These are phyloP conservation scores for Nitzschia palea DNA, from an alignment of 108 stramenopile genomes.

Conservation along the genomic window DNA sequence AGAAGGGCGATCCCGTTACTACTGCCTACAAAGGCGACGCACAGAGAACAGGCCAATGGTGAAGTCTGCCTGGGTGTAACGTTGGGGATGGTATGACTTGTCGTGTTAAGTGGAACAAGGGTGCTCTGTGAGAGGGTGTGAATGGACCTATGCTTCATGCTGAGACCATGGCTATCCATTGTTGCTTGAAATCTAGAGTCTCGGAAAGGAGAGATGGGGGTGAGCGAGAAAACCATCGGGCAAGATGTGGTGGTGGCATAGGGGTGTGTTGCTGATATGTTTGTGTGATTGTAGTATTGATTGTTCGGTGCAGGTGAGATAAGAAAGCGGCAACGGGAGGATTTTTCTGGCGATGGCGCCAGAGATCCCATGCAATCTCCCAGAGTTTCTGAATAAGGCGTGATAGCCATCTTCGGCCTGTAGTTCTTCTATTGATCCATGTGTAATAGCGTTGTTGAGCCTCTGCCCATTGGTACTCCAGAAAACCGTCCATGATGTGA, in stretches of 20 bases:
- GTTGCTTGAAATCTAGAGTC: not conserved
- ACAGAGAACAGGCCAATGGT: not conserved
- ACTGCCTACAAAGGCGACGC: too few relatives aligned
- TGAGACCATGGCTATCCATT: not conserved
- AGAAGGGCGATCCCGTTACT: too few relatives aligned
- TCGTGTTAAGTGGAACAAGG: too few relatives aligned
- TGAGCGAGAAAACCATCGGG: not conserved
- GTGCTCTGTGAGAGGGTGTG: not conserved
- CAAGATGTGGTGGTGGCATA: not conserved
- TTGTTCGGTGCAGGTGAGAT: not conserved
- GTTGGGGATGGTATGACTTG: not conserved
- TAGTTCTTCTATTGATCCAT: not conserved
- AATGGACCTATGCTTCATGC: not conserved
- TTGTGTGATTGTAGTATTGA: too few relatives aligned
- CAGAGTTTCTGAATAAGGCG: not conserved
- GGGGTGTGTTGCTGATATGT: too few relatives aligned
- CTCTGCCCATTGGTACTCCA: not conserved
- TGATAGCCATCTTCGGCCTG: not conserved
- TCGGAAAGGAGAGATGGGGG: not conserved
- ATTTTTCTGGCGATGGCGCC: not conserved
- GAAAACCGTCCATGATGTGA: not conserved
- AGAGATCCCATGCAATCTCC: not conserved
- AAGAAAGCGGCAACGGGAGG: not conserved
- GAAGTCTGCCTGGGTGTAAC: too few relatives aligned
- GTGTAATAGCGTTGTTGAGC: not conserved